A percentile compares a stretch with the other conserved stretches of the same genome.
Evolutionary conservation across 2,329 filamentous ascomycete species (phyloP).

Genomic region (Ceratocystis smalleyi): DNA sequence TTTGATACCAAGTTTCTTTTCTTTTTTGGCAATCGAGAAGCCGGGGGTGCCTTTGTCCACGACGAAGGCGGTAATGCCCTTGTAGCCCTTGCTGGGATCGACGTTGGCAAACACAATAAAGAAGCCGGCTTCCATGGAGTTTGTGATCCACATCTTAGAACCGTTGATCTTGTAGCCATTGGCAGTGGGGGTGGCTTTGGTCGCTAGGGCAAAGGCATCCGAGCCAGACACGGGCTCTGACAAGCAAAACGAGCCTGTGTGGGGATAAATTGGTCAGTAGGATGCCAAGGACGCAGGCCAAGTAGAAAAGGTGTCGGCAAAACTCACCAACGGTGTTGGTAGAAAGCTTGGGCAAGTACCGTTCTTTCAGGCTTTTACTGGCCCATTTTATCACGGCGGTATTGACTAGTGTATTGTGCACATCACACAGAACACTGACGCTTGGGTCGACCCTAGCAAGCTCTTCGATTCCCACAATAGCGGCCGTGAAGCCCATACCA

Average conservation of each 20-base stretch:
- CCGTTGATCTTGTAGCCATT: conserved; percentile 78
- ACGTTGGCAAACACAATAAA: conserved; percentile 98
- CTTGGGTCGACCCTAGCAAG: conserved; percentile 85
- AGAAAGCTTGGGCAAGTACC: conserved; percentile 77
- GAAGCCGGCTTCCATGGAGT: conserved; percentile 81
- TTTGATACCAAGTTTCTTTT: conserved; percentile 97
- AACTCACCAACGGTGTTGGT: conserved; percentile 58
- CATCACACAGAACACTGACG: conserved; percentile 87
- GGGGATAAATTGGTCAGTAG: not conserved
- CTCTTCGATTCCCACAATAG: conserved; percentile 94
- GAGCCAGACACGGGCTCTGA: conserved; percentile 87
- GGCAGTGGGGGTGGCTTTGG: conserved; percentile 70
- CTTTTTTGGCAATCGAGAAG: conserved; percentile 95
- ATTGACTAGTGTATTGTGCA: conserved; percentile 96
- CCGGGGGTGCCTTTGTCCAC: conserved; percentile 80
- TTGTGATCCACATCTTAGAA: conserved; percentile 99
- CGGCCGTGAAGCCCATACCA: conserved; percentile 96
- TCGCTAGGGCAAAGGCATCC: conserved; percentile 88
- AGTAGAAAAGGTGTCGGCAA: not conserved
- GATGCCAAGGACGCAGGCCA: not conserved
- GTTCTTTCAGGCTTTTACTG: conserved; percentile 59
- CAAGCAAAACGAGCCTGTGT: conserved; percentile 61
- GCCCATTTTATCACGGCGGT: conserved; percentile 81
- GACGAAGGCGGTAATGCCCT: conserved; percentile 90
- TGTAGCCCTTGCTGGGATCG: conserved; percentile 82